phyloP scores from a whole-genome alignment of 2,329 filamentous ascomycete genomes.

The Penicillium capsulatum region DNA sequence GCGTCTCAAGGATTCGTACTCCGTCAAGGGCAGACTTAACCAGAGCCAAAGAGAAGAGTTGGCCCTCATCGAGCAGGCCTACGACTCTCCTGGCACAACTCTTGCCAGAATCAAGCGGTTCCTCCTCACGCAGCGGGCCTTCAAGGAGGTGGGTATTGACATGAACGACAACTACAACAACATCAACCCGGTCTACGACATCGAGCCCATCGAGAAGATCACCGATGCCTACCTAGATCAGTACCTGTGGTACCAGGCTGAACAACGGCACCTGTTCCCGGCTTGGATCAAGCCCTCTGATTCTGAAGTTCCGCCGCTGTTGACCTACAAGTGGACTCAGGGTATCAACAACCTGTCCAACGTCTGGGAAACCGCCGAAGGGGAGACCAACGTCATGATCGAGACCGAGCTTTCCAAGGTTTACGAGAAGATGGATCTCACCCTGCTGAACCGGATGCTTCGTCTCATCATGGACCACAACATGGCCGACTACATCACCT shows the following conservation, averaged over 20 bases:
- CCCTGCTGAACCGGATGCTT: constrained; percentile 85
- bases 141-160: constrained; percentile 98
- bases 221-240: constrained; percentile 98
- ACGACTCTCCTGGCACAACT: constrained; percentile 94
- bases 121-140: constrained; percentile 90
- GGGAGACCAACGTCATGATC: constrained; percentile 97
- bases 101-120: constrained; percentile 96
- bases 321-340: constrained; percentile 98
- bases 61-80: constrained; percentile 94
- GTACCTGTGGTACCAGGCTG: constrained; percentile 98
- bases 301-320: constrained; percentile 87
- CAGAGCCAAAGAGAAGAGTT: constrained; percentile 97
- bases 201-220: constrained; percentile 99
- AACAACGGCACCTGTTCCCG: constrained; percentile 93
- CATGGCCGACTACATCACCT: constrained; percentile 95
- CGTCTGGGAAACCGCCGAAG: constrained; percentile 90
- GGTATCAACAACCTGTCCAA: constrained; percentile 97
- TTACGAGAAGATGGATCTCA: constrained; percentile 98
- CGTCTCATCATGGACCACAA: constrained; percentile 99
- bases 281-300: constrained; percentile 99
- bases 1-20: constrained; percentile 89
- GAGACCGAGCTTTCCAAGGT: constrained; percentile 99
- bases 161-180: constrained; percentile 99
- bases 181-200: constrained; percentile 98
- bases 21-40: constrained; percentile 92